phyloP scores from a whole-genome alignment of 2,329 filamentous ascomycete species.

The Exophiala alcalophila region DNA sequence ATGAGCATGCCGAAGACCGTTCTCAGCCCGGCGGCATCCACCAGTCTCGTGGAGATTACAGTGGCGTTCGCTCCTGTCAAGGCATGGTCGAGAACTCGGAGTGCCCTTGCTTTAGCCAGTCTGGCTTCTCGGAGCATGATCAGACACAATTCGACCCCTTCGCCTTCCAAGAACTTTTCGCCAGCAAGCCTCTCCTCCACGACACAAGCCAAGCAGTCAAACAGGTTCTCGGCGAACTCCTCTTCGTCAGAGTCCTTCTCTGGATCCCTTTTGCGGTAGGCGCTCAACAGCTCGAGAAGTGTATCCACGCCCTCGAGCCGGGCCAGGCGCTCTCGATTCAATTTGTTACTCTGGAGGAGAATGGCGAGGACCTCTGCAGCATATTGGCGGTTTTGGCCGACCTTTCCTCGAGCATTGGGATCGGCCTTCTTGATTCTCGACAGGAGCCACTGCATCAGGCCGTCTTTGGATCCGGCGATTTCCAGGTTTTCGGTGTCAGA shows the following conservation, averaged over 20 bases:
- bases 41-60: constrained; percentile 68
- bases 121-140: constrained; percentile 91
- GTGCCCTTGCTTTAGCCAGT: constrained; percentile 70
- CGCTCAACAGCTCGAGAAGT: constrained; percentile 76
- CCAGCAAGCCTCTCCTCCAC: constrained; percentile 75
- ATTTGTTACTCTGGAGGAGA: constrained; percentile 59
- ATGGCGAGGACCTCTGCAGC: constrained; percentile 89
- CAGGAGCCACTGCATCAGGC: constrained; percentile 73
- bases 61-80: constrained; percentile 57
- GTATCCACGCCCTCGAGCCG: constrained; percentile 69
- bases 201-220: constrained; percentile 78
- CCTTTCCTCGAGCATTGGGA: constrained; percentile 41
- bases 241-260: constrained; percentile 83
- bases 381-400: constrained; percentile 93
- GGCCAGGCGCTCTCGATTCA: constrained; percentile 23
- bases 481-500: constrained; percentile 66
- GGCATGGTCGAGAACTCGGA: constrained; percentile 83
- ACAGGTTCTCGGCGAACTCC: constrained; percentile 91
- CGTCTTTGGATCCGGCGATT: constrained; percentile 63
- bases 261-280: constrained; percentile 83
- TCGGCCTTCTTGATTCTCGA: constrained; percentile 69
- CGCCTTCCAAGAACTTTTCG: constrained; percentile 76
- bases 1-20: constrained; percentile 67
- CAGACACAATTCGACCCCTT: constrained; percentile 85
- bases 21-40: constrained; percentile 82